Base-by-base conservation (phyloP, 306 rosid genomes). In the Vicia sativa region DNA sequence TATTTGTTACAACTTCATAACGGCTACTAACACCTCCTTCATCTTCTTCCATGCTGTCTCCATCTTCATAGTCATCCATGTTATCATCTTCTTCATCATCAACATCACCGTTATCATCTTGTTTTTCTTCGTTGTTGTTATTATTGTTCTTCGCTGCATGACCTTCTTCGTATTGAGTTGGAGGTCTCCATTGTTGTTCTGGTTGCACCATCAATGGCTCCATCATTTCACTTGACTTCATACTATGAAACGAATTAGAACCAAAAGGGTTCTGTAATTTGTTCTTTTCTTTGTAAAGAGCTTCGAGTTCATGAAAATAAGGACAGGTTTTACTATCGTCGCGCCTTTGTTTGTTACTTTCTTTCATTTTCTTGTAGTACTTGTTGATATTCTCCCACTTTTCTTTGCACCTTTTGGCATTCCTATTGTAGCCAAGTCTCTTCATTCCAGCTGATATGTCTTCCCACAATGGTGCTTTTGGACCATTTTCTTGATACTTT, bases 351-450 rank as follows among this genome's bases (percentile, higher is more conserved):
- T 65, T 90, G 85, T 68, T 82, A 59, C 85, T 85, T n/a, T 86
- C 96, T 54, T 86, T 93, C 19, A 93, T 86, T 49, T 86, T 93
- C 87, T 93, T 93, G 87, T 77, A 93, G 78, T 93, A 93, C 78
- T 90, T 90, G 89, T 90, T 93, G 65, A 93, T 93, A 80, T 90
- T 93, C 80, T 93, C 97, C 96, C 98, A 93, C 55, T 93, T 93
- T 83, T 93, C 98, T 61, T 93, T 90, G 89, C 98, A 93, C 54
- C 97, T 87, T 81, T 86, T 93, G 0, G 98, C 26, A 64, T 71
- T 93, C 61, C 97, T 76, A 11, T 75, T 70, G 80, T 88, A 93
- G 2, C 97, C 99, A 4, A 85, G 60, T 70, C 75, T 80, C 70
- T 50, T 55, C 97, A 93, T 88, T n/a, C 79, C 97, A 0, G 78